Base-by-base conservation (phyloP, 345 rosid genomes). In the Cardamine chenopodiifolia region DNA sequence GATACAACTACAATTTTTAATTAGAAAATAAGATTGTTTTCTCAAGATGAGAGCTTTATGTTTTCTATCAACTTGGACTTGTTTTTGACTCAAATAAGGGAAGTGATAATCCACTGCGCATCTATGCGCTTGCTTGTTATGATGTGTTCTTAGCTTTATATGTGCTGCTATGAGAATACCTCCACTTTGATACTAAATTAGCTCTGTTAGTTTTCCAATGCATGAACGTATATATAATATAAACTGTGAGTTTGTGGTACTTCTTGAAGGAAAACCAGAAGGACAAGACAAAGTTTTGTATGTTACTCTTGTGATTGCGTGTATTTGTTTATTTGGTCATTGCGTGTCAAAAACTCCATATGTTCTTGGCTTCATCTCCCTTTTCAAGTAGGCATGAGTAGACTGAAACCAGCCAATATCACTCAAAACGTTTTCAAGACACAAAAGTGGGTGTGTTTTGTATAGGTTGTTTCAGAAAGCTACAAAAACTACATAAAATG, bases 371-470 rank as follows among this genome's bases (percentile, higher is more conserved):
- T 63, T 70, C 72, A 56, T 63, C 48, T 77, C 25, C 45, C 71
- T 35, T 28, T 56, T 55, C 66, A 37, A 63, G 44, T 70, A 45
- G 62, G 48, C 49, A 31, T 61, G 23, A 47, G 20, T 48, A 40
- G 74, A 75, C 79, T 68, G 79, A 76, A 53, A 68, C 74, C 70
- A 61, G 23, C 23, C 31, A 75, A 40, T 22, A 68, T 73, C 73
- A 59, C 68, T 11, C 79, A 60, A 59, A 29, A 22, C 37, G 40
- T 18, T 34, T 11, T 25, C 20, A 48, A 68, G 47, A 68, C 70
- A 68, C 10, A n/a, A 61, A 75, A 75, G 58, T 31, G 48, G 74
- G 50, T 68, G 52, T 54, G 20, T 44, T 39, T 39, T 13, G 40
- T 29, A 39, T 62, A 48, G 13, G 48, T 62, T 61, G 63, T 52